phyloP scores from a whole-genome alignment of 495 filamentous ascomycete genomes.

The Xylaria intraflava region DNA sequence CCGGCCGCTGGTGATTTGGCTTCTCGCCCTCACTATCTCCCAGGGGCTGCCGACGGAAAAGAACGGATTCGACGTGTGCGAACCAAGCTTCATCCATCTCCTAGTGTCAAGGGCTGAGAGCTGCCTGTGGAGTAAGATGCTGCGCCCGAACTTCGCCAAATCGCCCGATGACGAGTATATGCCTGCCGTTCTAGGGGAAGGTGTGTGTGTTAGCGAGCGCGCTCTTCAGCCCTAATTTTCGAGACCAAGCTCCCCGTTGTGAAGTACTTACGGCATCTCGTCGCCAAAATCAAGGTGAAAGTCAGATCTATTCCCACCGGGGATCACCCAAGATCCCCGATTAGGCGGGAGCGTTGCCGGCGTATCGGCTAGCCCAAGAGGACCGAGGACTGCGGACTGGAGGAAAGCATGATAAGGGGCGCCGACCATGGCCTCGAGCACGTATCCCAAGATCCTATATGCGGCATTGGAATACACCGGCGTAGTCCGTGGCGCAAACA shows the following conservation, averaged over 20 bases:
- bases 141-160: conserved; percentile 34
- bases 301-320: neutral
- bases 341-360: neutral
- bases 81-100: conserved; percentile 40
- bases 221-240: neutral
- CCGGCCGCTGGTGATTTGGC: conserved; percentile 1
- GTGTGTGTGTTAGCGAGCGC: neutral
- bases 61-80: conserved; percentile 28
- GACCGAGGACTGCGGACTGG: neutral
- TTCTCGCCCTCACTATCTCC: conserved; percentile 33
- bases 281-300: neutral
- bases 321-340: neutral
- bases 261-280: neutral
- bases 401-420: neutral
- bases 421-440: neutral
- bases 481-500: conserved; percentile 10
- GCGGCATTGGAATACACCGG: conserved; percentile 13
- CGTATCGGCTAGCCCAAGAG: neutral
- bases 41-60: conserved; percentile 40
- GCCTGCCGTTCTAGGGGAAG: neutral
- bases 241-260: neutral
- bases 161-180: conserved; percentile 39
- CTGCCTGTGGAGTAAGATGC: conserved; percentile 38
- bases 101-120: conserved; percentile 32
- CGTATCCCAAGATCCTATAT: conserved; percentile 9